A percentile compares a stretch with the other conserved stretches of the same genome.
Conservation (phyloP, 2,329 filamentous ascomycete genomes). For the Xylariaceae sp. region DNA sequence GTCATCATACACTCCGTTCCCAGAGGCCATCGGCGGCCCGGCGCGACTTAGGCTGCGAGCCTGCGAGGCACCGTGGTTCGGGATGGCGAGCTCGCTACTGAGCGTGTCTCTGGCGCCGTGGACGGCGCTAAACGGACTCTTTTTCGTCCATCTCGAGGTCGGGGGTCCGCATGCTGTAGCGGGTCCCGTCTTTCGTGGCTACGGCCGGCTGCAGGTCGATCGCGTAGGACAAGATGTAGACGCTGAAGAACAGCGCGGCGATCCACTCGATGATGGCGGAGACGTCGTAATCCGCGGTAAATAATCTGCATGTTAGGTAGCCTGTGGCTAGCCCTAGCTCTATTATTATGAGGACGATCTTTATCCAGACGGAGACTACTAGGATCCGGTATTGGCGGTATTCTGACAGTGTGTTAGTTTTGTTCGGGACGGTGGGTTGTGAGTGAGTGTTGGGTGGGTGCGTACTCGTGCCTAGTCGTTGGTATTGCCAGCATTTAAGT, state of each 20-base stretch:
- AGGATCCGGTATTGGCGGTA: conserved; percentile 73
- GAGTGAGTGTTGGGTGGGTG: conserved; percentile 14
- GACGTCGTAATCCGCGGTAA: conserved; percentile 51
- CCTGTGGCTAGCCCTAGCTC: conserved; percentile 69
- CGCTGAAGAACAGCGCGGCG: conserved; percentile 79
- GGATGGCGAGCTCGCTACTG: no score
- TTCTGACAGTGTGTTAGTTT: conserved; percentile 37
- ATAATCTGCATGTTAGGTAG: conserved; percentile 62
- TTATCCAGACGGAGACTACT: conserved; percentile 78
- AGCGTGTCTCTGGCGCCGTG: no score
- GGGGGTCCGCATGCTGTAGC: conserved; percentile 20
- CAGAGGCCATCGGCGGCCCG: no score
- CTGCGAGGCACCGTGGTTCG: no score
- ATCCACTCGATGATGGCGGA: conserved; percentile 77
- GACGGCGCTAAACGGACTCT: no score
- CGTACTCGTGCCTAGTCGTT: conserved; percentile 70
- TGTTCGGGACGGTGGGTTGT: neutral
- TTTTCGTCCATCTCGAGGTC: conserved; percentile 30
- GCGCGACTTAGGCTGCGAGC: no score
- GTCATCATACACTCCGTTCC: no score
- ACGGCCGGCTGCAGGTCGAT: conserved; percentile 82
- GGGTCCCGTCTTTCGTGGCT: conserved; percentile 41
- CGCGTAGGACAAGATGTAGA: conserved; percentile 82
- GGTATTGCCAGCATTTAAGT: conserved; percentile 87
- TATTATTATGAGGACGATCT: conserved; percentile 76